phyloP scores from a whole-genome alignment of 805 yeast species.

The Nakazawaea wickerhamii region DNA sequence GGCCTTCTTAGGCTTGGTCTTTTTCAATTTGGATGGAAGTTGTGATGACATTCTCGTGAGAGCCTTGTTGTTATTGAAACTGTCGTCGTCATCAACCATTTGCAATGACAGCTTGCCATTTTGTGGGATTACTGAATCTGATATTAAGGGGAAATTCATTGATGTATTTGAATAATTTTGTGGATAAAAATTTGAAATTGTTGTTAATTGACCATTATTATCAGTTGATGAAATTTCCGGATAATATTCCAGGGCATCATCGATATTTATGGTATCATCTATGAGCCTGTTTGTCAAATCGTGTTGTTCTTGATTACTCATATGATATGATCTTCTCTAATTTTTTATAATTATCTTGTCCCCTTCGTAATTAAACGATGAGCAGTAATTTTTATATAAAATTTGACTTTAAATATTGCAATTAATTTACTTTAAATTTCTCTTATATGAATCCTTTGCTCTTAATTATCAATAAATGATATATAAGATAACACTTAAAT shows the following conservation, averaged over 20 bases:
- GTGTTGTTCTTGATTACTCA: conserved; percentile 1
- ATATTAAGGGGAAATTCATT: conserved; percentile 1
- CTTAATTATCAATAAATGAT: too few species aligned
- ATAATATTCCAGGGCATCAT: background rate
- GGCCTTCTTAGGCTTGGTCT: conserved; percentile 14
- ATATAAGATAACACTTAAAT: too few species aligned
- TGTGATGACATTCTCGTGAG: conserved; percentile 3
- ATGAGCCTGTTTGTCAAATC: background rate
- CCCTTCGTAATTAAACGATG: background rate
- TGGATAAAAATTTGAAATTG: conserved; percentile 3
- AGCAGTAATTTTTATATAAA: too few species aligned
- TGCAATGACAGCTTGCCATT: conserved; percentile 1
- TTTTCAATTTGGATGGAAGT: conserved; percentile 9
- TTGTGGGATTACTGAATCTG: conserved; percentile 4
- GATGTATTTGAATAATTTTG: background rate
- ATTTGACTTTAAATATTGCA: too few species aligned
- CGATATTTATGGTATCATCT: conserved; percentile 1
- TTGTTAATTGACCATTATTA: conserved; percentile 1
- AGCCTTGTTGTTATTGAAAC: background rate
- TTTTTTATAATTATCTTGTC: too few species aligned
- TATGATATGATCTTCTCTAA: too few species aligned
- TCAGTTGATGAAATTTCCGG: background rate
- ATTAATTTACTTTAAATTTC: too few species aligned
- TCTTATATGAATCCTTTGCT: too few species aligned
- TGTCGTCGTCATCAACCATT: background rate